Evolutionary conservation across 2,329 filamentous ascomycete genomes (phyloP).

Genomic region (Aspergillus persii): DNA sequence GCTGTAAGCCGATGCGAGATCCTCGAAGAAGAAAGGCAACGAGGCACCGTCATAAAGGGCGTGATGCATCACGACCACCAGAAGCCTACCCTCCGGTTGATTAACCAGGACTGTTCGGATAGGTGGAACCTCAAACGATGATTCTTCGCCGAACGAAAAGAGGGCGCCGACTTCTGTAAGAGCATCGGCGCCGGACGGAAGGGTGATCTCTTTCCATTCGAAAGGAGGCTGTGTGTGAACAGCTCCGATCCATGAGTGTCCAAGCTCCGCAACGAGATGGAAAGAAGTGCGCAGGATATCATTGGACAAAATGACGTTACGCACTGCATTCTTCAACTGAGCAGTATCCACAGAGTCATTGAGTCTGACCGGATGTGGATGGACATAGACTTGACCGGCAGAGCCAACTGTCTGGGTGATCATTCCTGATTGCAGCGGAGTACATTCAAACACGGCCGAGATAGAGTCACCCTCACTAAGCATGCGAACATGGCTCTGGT

Average conservation of each 20-base stretch:
- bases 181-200: constrained; percentile 15
- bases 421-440: constrained; percentile 80
- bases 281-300: constrained; percentile 66
- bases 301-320: constrained; percentile 48
- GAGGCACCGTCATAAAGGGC: constrained; percentile 86
- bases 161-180: constrained; percentile 11
- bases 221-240: constrained; percentile 24
- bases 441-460: constrained; percentile 53
- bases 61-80: constrained; percentile 70
- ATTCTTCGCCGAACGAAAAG: constrained; percentile 18
- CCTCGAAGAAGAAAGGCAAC: constrained; percentile 66
- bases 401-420: constrained; percentile 65
- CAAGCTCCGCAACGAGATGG: constrained; percentile 22
- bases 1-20: constrained; percentile 63
- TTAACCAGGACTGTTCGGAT: constrained; percentile 36
- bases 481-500: constrained; percentile 16
- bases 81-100: constrained; percentile 32
- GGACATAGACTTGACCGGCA: constrained; percentile 64
- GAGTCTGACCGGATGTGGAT: constrained; percentile 64
- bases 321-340: constrained; percentile 57
- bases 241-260: constrained; percentile 25
- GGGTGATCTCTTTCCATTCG: constrained; percentile 18
- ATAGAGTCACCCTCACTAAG: constrained; percentile 21
- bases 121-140: constrained; percentile 23
- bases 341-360: constrained; percentile 41